Percentiles rank a stretch among this genome's conserved stretches.
Evolutionary conservation across 2,329 filamentous ascomycete species (phyloP).

Genomic region (Neodidymelliopsis sp.): DNA sequence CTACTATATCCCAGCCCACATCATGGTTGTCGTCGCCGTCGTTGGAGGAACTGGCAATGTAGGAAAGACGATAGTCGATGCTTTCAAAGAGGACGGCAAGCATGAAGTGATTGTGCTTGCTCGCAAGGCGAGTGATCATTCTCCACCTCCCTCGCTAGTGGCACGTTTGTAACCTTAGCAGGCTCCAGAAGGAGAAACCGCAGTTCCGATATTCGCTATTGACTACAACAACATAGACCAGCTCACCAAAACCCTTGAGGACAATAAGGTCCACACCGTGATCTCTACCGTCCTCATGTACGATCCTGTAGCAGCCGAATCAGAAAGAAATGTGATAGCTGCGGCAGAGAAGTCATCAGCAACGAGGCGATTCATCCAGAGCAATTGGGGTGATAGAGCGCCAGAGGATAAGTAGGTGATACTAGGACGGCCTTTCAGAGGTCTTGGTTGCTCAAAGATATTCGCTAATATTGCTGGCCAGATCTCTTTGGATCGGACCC

Average conservation of each 20-base stretch:
- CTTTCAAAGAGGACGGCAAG: conserved; percentile 44
- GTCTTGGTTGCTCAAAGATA: neutral
- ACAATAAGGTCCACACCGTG: conserved; percentile 54
- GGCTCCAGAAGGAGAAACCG: conserved; percentile 13
- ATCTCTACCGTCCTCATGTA: conserved; percentile 53
- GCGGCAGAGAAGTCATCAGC: conserved; percentile 17
- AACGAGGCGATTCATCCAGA: conserved; percentile 26
- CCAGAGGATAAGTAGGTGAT: conserved; percentile 23
- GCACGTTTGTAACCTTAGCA: neutral
- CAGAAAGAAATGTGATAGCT: conserved; percentile 22
- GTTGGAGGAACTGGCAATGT: conserved; percentile 58
- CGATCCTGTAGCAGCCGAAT: conserved; percentile 29
- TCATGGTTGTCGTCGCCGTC: conserved; percentile 55
- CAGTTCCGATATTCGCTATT: conserved; percentile 26
- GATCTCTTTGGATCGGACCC: conserved; percentile 13
- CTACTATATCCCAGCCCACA: too few relatives aligned
- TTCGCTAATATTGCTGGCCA: neutral
- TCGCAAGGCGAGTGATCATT: conserved; percentile 45
- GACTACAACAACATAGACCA: conserved; percentile 46
- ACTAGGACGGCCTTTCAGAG: conserved; percentile 1
- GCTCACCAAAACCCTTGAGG: conserved; percentile 38
- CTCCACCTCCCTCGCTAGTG: neutral
- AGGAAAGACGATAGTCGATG: conserved; percentile 57
- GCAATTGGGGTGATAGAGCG: conserved; percentile 22
- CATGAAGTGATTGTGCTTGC: conserved; percentile 53